Conservation (phyloP, 306 rosid species). For the Ammopiptanthus mongolicus region DNA sequence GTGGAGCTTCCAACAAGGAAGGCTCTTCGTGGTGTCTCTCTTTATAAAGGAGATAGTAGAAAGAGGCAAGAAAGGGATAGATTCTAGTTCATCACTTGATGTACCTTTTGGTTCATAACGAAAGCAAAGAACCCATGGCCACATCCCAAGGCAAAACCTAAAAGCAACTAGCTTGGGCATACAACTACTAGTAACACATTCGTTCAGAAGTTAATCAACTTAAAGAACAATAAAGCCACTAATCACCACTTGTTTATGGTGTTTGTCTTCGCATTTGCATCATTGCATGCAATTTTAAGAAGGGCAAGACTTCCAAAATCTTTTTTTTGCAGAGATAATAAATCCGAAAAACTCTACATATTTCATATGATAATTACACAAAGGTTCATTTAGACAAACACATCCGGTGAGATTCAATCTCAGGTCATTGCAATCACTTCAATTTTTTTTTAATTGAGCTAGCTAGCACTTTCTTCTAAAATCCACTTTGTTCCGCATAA, state of each 20-base stretch:
- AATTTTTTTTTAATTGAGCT: no score
- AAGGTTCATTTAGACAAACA: no score
- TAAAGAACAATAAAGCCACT: not conserved
- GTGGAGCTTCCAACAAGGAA: not conserved
- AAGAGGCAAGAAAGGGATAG: constrained; percentile 21
- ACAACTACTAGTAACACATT: not conserved
- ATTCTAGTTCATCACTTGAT: not conserved
- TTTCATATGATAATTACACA: no score
- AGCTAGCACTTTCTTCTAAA: no score
- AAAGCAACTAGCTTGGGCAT: not conserved
- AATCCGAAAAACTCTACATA: no score
- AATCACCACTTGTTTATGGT: not conserved
- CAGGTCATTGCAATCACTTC: no score
- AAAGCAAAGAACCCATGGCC: constrained; percentile 21
- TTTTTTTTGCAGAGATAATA: no score
- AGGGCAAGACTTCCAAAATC: no score
- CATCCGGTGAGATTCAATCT: no score
- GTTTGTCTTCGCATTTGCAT: no score
- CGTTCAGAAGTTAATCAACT: not conserved
- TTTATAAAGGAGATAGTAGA: not conserved
- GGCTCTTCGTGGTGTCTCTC: not conserved
- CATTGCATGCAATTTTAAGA: no score
- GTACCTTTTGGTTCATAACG: not conserved
- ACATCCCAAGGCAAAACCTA: not conserved
- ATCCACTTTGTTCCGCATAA: no score